Conservation (phyloP, 176 grass and related monocot genomes). For the maize (Zea mays) region DNA sequence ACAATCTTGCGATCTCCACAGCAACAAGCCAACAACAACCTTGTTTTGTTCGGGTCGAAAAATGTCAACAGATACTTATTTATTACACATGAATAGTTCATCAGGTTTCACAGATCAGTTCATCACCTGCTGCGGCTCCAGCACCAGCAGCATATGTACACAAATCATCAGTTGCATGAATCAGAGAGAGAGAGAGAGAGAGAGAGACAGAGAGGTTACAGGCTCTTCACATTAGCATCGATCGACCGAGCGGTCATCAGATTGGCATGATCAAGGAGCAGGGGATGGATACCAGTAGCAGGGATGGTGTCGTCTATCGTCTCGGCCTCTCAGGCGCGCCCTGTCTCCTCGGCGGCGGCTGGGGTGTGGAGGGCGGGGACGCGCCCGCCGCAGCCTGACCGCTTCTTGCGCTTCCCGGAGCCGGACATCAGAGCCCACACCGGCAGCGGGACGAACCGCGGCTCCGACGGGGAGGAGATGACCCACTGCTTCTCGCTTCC, state of each 20-base stretch:
- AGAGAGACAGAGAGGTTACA: neutral
- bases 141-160: constrained; percentile 20
- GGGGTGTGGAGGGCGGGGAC: constrained; percentile 24
- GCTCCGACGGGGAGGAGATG: too few relatives aligned
- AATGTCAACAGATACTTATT: constrained; percentile 3
- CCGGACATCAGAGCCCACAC: constrained; percentile 23
- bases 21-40: neutral
- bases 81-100: constrained; percentile 13
- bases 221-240: neutral
- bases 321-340: constrained; percentile 14
- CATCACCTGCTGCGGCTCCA: constrained; percentile 1
- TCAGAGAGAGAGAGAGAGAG: neutral
- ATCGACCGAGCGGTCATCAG: neutral
- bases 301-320: neutral
- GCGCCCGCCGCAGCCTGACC: constrained; percentile 42
- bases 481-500: neutral
- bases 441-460: constrained; percentile 32
- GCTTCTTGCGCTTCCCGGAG: constrained; percentile 45
- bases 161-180: neutral
- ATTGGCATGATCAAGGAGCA: neutral
- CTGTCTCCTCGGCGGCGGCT: constrained; percentile 30
- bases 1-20: neutral
- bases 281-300: neutral
- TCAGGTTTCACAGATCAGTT: constrained; percentile 22
- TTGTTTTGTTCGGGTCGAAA: constrained; percentile 7